Evolutionary conservation across 345 rosid species (phyloP).

Genomic region (Camelina hispida): DNA sequence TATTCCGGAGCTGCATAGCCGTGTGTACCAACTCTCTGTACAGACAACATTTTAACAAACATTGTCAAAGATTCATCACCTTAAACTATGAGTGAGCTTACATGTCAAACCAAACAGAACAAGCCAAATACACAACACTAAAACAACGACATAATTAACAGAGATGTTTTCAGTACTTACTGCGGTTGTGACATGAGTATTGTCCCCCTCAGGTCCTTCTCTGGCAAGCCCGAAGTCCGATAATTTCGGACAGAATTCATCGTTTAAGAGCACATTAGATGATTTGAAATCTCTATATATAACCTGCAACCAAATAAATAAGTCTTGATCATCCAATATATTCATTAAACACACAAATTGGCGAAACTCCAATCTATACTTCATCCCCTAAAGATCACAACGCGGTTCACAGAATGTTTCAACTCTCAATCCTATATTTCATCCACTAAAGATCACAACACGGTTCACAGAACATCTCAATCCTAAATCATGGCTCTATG

Average conservation of each 20-base stretch:
- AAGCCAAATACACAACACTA: not conserved
- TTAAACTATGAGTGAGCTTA: not conserved
- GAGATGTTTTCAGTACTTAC: conserved; percentile 53
- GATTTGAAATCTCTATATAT: conserved; percentile 85
- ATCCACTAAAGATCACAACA: not conserved
- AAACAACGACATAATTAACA: not conserved
- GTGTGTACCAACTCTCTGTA: conserved; percentile 77
- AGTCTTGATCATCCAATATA: conserved; percentile 14
- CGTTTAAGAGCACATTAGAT: conserved; percentile 78
- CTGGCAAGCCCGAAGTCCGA: conserved; percentile 95
- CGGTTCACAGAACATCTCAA: conserved; percentile 4
- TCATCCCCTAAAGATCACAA: not conserved
- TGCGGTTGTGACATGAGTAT: conserved; percentile 86
- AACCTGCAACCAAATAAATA: conserved; percentile 51
- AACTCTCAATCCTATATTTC: not conserved
- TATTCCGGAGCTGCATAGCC: conserved; percentile 98
- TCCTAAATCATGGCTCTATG: not conserved
- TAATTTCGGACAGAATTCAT: conserved; percentile 69
- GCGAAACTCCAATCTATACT: not conserved
- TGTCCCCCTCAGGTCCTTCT: conserved; percentile 81
- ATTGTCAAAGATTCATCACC: not conserved
- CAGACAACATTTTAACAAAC: not conserved
- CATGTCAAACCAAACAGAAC: not conserved
- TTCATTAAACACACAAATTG: not conserved
- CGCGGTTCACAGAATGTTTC: conserved; percentile 5